A percentile compares a stretch with the other conserved stretches of the same genome.
Conservation (phyloP, 164 flowering plant species). For the Aristolochia contorta region DNA sequence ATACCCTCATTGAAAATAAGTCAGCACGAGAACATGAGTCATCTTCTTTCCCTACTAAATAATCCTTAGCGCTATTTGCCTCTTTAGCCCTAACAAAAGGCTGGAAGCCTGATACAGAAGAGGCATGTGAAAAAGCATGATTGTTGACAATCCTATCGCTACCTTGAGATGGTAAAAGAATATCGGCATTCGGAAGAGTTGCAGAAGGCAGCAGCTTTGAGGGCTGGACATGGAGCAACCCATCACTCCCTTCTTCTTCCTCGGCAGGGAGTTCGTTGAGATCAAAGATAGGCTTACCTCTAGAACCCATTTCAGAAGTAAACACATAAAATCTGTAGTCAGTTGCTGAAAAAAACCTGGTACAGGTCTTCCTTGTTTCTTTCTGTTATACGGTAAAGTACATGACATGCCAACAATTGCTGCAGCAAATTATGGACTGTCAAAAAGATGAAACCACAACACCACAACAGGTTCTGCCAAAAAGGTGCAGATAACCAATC, state of each 20-base stretch:
- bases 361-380: slow-evolving; percentile 8
- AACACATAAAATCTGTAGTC: slow-evolving; percentile 42
- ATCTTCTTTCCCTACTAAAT: slow-evolving; percentile 16
- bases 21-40: slow-evolving; percentile 15
- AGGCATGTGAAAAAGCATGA: slow-evolving; percentile 67
- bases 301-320: slow-evolving; percentile 71
- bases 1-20: slow-evolving; percentile 17
- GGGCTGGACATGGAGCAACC: slow-evolving; percentile 40
- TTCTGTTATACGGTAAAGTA: slow-evolving; percentile 13
- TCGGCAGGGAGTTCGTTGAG: slow-evolving; percentile 88
- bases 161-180: slow-evolving; percentile 30
- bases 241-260: slow-evolving; percentile 48
- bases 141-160: slow-evolving; percentile 41
- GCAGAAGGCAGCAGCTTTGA: slow-evolving; percentile 49
- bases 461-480: no score
- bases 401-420: slow-evolving; percentile 27
- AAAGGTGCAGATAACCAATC: no score
- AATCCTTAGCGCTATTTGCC: slow-evolving; percentile 17
- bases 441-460: no score
- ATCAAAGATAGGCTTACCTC: slow-evolving; percentile 79
- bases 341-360: slow-evolving; percentile 12
- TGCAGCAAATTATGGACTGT: no score
- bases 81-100: slow-evolving; percentile 59
- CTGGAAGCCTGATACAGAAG: slow-evolving; percentile 85
- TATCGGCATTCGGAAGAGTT: slow-evolving; percentile 27